phyloP scores from a whole-genome alignment of 306 rosid genomes.

The Acacia acuminata region DNA sequence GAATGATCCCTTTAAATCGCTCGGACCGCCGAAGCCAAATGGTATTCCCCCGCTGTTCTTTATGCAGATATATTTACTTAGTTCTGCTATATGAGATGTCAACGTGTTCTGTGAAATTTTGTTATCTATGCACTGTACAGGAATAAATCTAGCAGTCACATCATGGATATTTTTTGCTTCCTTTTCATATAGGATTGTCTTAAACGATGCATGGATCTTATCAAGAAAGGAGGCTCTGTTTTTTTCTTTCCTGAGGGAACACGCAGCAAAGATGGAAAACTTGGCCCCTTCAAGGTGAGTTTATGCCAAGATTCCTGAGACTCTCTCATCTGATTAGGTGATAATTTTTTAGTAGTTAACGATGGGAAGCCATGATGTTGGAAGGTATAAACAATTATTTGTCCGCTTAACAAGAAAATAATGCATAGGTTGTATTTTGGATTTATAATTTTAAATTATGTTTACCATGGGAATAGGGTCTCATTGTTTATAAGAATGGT shows the following conservation, averaged over 20 bases:
- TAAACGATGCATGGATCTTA: conserved; percentile 80
- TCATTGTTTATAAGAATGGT: neutral
- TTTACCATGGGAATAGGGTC: conserved; percentile 7
- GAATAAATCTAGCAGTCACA: neutral
- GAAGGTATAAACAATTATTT: neutral
- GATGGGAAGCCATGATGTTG: conserved; percentile 1
- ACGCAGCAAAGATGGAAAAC: conserved; percentile 81
- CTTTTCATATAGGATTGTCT: conserved; percentile 68
- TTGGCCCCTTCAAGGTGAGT: conserved; percentile 85
- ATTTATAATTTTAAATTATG: neutral
- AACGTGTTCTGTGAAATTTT: conserved; percentile 7
- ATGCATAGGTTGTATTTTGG: neutral
- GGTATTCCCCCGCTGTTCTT: conserved; percentile 52
- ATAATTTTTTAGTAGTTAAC: neutral
- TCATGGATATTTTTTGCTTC: conserved; percentile 22
- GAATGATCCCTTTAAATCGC: conserved; percentile 86
- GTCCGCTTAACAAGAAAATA: neutral
- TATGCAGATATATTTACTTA: conserved; percentile 18
- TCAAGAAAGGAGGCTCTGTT: conserved; percentile 83
- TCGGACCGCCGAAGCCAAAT: conserved; percentile 91
- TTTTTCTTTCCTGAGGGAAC: conserved; percentile 98
- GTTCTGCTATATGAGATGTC: conserved; percentile 27
- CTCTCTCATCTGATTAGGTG: conserved; percentile 29
- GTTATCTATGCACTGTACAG: neutral
- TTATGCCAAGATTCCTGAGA: conserved; percentile 10